Evolutionary conservation across 2,329 filamentous ascomycete species (phyloP), one percentile per base, ranked within the genome.

Genomic region (Verticillium alfalfae): DNA sequence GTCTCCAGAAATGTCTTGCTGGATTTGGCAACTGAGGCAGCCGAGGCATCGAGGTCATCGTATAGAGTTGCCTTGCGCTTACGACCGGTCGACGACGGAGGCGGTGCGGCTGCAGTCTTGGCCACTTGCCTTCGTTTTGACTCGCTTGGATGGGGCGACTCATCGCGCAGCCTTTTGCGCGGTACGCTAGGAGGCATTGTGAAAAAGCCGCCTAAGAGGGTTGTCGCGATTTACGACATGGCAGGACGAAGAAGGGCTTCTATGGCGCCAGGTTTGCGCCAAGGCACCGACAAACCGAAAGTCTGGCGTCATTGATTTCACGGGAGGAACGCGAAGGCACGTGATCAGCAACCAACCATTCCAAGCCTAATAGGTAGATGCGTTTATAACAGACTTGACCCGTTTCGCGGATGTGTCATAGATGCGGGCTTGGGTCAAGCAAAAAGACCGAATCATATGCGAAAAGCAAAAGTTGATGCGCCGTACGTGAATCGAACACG

Each of bases 181-280:
- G 87, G 81, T 16, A 91, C 80, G 66, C 84, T 77, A 31, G 89
- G 88, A 69, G 89, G 88, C 89, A 92, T 92, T 49, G 58, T 36
- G 34, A 22, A 13, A 31, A 12, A 15, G 15, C 18, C 8, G 22
- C 31, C 15, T 18, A n/a, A 57, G 54, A 41, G 34, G 57, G 61
- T 38, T 41, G 57, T 41, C 54, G 52, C n/a, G 18, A 18, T 57
- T 34, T 13, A 16, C 31, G 16, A 8, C 13, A 37, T 18, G 3
- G 45, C 13, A 3, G 34, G 34, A 39, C 18, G 9, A 1, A 15
- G 31, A 9, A 58, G 6, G 26, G 9, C 13, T 41, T 10, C 18
- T 39, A 13, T 10, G 18, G 52, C 18, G 18, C n/a, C 45, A 22
- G 3, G 18, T 52, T 22, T 26, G 45, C 45, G 45, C 18, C 13